Evolutionary conservation across 495 filamentous ascomycete genomes (phyloP).

Genomic region (Collariella sp.): DNA sequence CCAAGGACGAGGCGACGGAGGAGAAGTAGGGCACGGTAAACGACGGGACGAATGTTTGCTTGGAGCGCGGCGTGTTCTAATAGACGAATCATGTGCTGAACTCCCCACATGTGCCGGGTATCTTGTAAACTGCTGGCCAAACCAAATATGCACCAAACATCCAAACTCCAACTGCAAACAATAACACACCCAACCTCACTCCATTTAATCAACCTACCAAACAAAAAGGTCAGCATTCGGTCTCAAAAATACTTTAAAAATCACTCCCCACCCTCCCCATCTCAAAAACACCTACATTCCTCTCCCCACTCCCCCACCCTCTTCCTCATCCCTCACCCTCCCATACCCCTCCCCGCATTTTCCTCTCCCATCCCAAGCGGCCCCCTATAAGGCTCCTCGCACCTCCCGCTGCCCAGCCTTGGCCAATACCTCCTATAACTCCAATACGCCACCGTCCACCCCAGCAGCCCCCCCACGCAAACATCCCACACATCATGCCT

Average conservation of each 20-base stretch:
- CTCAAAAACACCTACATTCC: slow-evolving; percentile 24
- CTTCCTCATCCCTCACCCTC: slow-evolving; percentile 30
- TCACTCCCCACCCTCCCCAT: slow-evolving; percentile 12
- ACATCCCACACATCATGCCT: slow-evolving; percentile 94
- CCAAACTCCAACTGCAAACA: neutral
- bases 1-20: slow-evolving; percentile 76
- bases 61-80: slow-evolving; percentile 25
- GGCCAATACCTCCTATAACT: slow-evolving; percentile 66
- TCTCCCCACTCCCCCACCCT: slow-evolving; percentile 11
- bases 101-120: too few relatives aligned
- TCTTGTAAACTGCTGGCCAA: too few relatives aligned
- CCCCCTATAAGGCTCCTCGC: slow-evolving; percentile 42
- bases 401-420: slow-evolving; percentile 37
- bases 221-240: slow-evolving; percentile 18
- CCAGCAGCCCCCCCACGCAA: slow-evolving; percentile 62
- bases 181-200: neutral
- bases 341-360: slow-evolving; percentile 14
- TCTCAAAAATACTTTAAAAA: too few relatives aligned
- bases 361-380: slow-evolving; percentile 17
- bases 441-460: slow-evolving; percentile 66
- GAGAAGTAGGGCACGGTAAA: slow-evolving; percentile 34
- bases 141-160: neutral
- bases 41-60: slow-evolving; percentile 2
- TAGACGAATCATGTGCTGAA: slow-evolving; percentile 10
- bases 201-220: neutral